Conservation (phyloP, 1,139 yeast species). For the Protomyces pachydermus region DNA sequence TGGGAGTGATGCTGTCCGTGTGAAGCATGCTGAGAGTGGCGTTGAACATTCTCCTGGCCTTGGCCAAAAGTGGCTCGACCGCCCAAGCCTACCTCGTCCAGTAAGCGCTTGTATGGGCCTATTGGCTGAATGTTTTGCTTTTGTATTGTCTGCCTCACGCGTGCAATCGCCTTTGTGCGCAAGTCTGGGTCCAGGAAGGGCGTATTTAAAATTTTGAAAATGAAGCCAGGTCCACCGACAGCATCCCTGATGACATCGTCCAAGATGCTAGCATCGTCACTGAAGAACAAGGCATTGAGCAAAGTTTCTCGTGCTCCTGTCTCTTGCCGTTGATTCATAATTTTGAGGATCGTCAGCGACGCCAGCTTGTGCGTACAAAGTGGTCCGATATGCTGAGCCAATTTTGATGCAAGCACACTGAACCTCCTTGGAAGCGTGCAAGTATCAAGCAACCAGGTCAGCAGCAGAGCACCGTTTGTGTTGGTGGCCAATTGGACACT, state of each 20-base stretch:
- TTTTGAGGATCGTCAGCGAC: constrained; percentile 72
- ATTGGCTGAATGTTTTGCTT: constrained; percentile 54
- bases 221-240: constrained; percentile 76
- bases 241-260: constrained; percentile 55
- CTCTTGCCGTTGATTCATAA: constrained; percentile 63
- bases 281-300: constrained; percentile 55
- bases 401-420: constrained; percentile 51
- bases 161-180: constrained; percentile 29
- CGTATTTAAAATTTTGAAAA: constrained; percentile 69
- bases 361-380: constrained; percentile 84
- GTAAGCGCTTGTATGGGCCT: constrained; percentile 76
- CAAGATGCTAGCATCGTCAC: constrained; percentile 38
- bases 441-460: constrained; percentile 93
- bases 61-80: constrained; percentile 27
- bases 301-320: constrained; percentile 57
- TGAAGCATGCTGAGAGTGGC: neutral
- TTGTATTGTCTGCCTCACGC: constrained; percentile 49
- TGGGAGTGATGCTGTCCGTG: neutral
- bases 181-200: constrained; percentile 47
- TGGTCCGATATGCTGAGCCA: constrained; percentile 58
- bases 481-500: constrained; percentile 77
- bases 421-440: constrained; percentile 61
- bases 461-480: constrained; percentile 78
- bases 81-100: constrained; percentile 84
- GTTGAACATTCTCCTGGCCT: neutral